phyloP scores from a whole-genome alignment of 129 eudicot genomes.

The Oenanthe sinensis region DNA sequence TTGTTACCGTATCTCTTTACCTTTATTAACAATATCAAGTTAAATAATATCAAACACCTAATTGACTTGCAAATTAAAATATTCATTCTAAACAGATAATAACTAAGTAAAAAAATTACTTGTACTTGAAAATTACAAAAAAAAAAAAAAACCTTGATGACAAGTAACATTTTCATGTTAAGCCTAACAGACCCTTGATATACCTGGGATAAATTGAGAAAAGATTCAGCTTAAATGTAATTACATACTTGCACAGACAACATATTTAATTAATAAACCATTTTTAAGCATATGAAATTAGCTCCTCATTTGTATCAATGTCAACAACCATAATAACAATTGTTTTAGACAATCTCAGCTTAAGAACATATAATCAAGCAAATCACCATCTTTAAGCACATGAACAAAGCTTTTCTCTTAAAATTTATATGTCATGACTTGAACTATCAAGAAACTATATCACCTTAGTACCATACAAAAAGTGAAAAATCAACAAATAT shows the following conservation, averaged over 20 bases:
- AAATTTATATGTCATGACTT: background rate
- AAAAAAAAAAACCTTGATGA: too few relatives aligned
- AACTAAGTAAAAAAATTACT: too few relatives aligned
- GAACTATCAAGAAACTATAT: background rate
- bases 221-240: background rate
- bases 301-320: background rate
- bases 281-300: background rate
- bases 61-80: too few relatives aligned
- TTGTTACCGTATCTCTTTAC: too few relatives aligned
- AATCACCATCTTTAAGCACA: constrained; percentile 22
- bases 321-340: background rate
- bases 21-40: too few relatives aligned
- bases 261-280: background rate
- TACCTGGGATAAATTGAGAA: background rate
- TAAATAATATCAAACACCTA: too few relatives aligned
- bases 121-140: too few relatives aligned
- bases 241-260: background rate
- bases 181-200: too few relatives aligned
- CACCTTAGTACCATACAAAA: constrained; percentile 1
- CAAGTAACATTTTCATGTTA: too few relatives aligned
- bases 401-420: background rate
- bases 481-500: background rate
- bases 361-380: background rate
- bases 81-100: too few relatives aligned
- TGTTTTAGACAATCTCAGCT: background rate